A percentile compares a stretch with the other conserved stretches of the same genome.
phyloP scores from a whole-genome alignment of 2,329 filamentous ascomycete genomes.

The Drechslerella dactyloides region DNA sequence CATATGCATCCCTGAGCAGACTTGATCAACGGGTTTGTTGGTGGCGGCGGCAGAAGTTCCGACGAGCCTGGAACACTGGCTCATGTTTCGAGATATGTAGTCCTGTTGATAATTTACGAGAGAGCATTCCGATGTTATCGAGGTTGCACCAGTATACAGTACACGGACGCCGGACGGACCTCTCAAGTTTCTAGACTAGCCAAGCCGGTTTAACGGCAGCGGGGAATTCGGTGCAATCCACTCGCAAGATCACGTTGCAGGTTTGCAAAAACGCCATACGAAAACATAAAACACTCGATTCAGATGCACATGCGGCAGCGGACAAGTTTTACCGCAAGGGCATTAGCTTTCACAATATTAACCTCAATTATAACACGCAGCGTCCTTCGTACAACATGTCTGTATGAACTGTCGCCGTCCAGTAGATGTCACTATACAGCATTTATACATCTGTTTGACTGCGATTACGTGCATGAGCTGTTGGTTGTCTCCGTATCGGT shows the following conservation, averaged over 20 bases:
- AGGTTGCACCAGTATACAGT: too few species aligned
- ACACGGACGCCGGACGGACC: too few species aligned
- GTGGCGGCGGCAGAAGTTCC: slow-evolving; percentile 29
- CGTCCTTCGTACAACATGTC: neutral
- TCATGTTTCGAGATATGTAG: neutral
- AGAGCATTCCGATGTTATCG: neutral
- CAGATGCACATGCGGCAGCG: neutral
- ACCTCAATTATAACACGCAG: too few species aligned
- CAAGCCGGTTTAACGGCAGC: too few species aligned
- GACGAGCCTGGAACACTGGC: slow-evolving; percentile 14
- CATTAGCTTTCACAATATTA: too few species aligned
- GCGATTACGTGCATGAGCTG: neutral
- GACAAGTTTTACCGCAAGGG: neutral
- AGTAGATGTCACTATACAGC: neutral
- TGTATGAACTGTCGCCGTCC: neutral
- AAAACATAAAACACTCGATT: neutral
- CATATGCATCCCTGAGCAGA: neutral
- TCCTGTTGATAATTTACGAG: slow-evolving; percentile 8
- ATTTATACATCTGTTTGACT: neutral
- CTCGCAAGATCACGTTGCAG: neutral
- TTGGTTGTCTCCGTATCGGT: neutral
- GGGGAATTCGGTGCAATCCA: too few species aligned
- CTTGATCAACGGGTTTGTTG: neutral
- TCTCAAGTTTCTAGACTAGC: too few species aligned
- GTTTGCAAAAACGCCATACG: neutral